Base-by-base conservation (phyloP, 108 stramenopile genomes). In the Schizochytrium sp. region DNA sequence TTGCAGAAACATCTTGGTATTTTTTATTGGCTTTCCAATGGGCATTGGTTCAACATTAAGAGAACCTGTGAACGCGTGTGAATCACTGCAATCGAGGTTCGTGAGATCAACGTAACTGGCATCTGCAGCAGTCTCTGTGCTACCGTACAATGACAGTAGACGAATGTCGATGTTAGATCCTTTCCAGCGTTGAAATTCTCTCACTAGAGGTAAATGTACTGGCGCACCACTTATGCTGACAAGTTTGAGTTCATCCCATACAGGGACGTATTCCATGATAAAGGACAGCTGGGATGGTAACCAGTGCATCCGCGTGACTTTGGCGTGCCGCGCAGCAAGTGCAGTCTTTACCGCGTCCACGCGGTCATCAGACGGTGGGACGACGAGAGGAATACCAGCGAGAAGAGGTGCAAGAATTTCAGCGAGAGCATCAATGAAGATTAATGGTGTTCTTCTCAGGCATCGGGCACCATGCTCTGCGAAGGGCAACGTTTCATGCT, bases 301-400 rank as follows among this genome's bases (percentile, higher is more conserved):
- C 46, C 46, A 53, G 46, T 47, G 46, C 73, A 83, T 83, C 28
- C 73, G 73, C 45, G 73, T 83, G 15, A 19, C 17, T 15, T 19
- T 83, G 19, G 28, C 4, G 8, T 4, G 15, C 45, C n/a, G n/a
- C 28, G 73, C 73, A 53, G 28, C 13, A 12, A 50, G 49, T 4
- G 49, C 46, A 4, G 53, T 47, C 44, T 47, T 50, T 12, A 53
- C 73, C 44, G 19, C 59, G 59, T 60, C 59, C 59, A n/a, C n/a
- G 19, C 59, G 45, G 19, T 83, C 73, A n/a, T 46, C 4, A 4
- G 46, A 38, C n/a, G 17, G 49, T n/a, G n/a, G 4, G 15, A 5
- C 73, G 45, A 83, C 5, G 45, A 83, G 73, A 47, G 73, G 73
- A 47, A 83, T 53, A 4, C 73, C 73, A 53, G 73, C 73, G 50